Evolutionary conservation across 1,284 basidiomycete species (phyloP).

Genomic region (Anthracocystis panici-leucophaei): DNA sequence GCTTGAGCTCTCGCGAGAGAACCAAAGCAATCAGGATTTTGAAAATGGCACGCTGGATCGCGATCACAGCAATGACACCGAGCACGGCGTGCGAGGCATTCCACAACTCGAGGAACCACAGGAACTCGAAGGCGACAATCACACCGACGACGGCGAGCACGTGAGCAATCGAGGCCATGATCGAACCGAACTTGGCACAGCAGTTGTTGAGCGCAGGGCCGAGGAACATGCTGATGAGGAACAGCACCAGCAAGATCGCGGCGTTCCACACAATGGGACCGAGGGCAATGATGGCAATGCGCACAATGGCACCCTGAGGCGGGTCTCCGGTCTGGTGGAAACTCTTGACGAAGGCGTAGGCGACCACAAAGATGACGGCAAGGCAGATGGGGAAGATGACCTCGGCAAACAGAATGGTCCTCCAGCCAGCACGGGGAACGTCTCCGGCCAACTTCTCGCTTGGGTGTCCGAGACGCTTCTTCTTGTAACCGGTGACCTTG

Average conservation of each 20-base stretch:
- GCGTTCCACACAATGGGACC: slow-evolving; percentile 97
- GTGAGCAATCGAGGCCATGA: slow-evolving; percentile 68
- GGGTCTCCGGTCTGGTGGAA: slow-evolving; percentile 64
- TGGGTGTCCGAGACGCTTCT: slow-evolving; percentile 70
- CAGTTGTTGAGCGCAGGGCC: slow-evolving; percentile 87
- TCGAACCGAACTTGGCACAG: slow-evolving; percentile 69
- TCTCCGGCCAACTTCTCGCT: slow-evolving; percentile 69
- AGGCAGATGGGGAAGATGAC: slow-evolving; percentile 64
- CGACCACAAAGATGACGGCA: slow-evolving; percentile 68
- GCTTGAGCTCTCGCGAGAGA: slow-evolving; percentile 69
- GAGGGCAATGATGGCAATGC: slow-evolving; percentile 90
- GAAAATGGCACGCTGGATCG: slow-evolving; percentile 69
- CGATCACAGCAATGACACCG: slow-evolving; percentile 70
- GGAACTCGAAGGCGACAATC: slow-evolving; percentile 59
- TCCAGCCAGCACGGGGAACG: slow-evolving; percentile 67
- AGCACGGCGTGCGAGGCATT: slow-evolving; percentile 84
- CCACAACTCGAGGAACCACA: slow-evolving; percentile 97
- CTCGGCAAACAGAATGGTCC: slow-evolving; percentile 67
- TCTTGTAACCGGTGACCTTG: slow-evolving; percentile 70
- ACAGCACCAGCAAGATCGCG: slow-evolving; percentile 83
- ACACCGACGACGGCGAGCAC: slow-evolving; percentile 66
- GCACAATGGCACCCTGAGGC: slow-evolving; percentile 80
- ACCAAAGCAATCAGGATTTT: slow-evolving; percentile 68
- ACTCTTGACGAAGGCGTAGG: slow-evolving; percentile 69
- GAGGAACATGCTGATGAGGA: slow-evolving; percentile 90